Conservation (phyloP, 2,329 filamentous ascomycete genomes). For the Talaromyces sp. region DNA sequence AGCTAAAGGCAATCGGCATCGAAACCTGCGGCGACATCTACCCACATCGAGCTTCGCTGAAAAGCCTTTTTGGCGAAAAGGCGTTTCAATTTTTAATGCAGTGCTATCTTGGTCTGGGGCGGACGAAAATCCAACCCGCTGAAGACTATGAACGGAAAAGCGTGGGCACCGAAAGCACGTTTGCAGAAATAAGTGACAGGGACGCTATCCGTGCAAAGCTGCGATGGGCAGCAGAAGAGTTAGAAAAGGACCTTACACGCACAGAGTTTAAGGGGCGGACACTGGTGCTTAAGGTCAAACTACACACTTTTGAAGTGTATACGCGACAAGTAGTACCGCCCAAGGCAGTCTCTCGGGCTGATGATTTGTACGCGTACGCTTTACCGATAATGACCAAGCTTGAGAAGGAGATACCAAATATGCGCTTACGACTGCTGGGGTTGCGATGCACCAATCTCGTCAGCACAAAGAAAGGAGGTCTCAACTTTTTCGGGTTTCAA, state of each 20-base stretch:
- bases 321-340: constrained; percentile 75
- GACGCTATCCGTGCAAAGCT: constrained; percentile 69
- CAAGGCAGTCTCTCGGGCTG: constrained; percentile 64
- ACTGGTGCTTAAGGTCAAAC: constrained; percentile 83
- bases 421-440: constrained; percentile 82
- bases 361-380: constrained; percentile 77
- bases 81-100: constrained; percentile 79
- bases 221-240: constrained; percentile 71
- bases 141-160: constrained; percentile 90
- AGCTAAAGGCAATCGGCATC: constrained; percentile 80
- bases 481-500: constrained; percentile 68
- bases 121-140: constrained; percentile 77
- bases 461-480: constrained; percentile 73
- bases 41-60: constrained; percentile 64
- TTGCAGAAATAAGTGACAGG: constrained; percentile 69
- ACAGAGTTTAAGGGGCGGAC: constrained; percentile 87
- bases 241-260: constrained; percentile 76
- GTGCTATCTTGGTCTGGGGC: constrained; percentile 78
- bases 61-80: constrained; percentile 83
- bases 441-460: constrained; percentile 81
- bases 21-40: constrained; percentile 88
- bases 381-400: constrained; percentile 79
- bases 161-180: constrained; percentile 89
- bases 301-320: constrained; percentile 88
- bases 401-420: constrained; percentile 71